Percentiles rank a stretch among this genome's conserved stretches.
These are phyloP conservation scores for Talaromyces sp. DNA, from an alignment of 2,329 filamentous ascomycete genomes.

Conservation along the genomic window DNA sequence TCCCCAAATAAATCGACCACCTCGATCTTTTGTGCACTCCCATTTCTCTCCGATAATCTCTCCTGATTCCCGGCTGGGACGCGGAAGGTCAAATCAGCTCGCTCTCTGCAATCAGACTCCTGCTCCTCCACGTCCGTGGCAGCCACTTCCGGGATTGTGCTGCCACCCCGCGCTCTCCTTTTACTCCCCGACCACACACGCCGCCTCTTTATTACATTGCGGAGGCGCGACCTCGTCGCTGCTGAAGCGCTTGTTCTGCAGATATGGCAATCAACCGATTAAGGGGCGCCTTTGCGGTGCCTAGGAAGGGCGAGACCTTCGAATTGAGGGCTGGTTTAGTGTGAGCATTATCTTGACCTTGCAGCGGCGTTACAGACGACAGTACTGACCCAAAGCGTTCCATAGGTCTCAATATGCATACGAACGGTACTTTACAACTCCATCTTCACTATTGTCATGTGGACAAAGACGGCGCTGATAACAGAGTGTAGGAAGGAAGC, in stretches of 20 bases:
- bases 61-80: neutral
- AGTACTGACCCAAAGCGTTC: slow-evolving; percentile 25
- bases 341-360: slow-evolving; percentile 32
- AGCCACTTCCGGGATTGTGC: slow-evolving; percentile 7
- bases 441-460: neutral
- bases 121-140: neutral
- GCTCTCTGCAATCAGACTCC: neutral
- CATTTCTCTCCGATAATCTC: neutral
- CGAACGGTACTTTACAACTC: slow-evolving; percentile 57
- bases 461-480: slow-evolving; percentile 16
- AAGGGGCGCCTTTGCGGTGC: slow-evolving; percentile 84
- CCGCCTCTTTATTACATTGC: slow-evolving; percentile 13
- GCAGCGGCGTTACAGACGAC: slow-evolving; percentile 3
- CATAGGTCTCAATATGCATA: slow-evolving; percentile 92
- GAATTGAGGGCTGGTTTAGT: slow-evolving; percentile 90
- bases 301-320: slow-evolving; percentile 95
- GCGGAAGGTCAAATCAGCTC: neutral
- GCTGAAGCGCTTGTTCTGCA: slow-evolving; percentile 24
- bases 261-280: slow-evolving; percentile 93
- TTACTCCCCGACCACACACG: slow-evolving; percentile 8
- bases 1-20: neutral
- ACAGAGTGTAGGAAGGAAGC: slow-evolving; percentile 70
- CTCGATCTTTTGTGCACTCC: neutral
- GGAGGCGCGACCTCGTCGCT: slow-evolving; percentile 32
- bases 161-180: slow-evolving; percentile 12